Evolutionary conservation across 1,139 yeast genomes (phyloP).

Genomic region (Lodderomyces theae): DNA sequence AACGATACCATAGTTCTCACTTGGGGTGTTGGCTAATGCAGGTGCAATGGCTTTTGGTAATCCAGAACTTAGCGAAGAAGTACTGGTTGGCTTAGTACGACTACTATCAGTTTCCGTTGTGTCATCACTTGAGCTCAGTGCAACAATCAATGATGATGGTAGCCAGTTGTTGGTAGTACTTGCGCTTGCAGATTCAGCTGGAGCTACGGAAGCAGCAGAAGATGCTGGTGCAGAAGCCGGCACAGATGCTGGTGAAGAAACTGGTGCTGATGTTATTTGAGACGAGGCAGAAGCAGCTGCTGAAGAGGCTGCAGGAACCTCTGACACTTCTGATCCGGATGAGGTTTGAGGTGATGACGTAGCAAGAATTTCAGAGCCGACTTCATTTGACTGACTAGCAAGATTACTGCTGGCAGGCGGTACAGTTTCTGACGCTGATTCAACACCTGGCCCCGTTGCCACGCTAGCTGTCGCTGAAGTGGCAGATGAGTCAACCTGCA

Average conservation of each 20-base stretch:
- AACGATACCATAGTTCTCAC: constrained; percentile 50
- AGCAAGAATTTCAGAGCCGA: background rate
- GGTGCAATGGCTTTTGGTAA: constrained; percentile 71
- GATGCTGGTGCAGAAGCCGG: constrained; percentile 9
- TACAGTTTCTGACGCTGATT: background rate
- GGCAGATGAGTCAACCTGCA: background rate
- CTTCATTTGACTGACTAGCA: background rate
- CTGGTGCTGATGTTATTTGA: constrained; percentile 8
- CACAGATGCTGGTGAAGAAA: constrained; percentile 4
- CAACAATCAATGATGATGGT: constrained; percentile 46
- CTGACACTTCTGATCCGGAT: background rate
- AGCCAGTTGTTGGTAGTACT: constrained; percentile 39
- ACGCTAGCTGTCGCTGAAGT: background rate
- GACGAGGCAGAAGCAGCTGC: constrained; percentile 1
- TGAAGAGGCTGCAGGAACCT: background rate
- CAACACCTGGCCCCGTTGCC: background rate
- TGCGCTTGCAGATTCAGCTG: constrained; percentile 5
- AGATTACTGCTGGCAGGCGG: background rate
- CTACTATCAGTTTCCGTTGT: constrained; percentile 26
- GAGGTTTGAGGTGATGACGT: background rate
- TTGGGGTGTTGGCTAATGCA: constrained; percentile 44
- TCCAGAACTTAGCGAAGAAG: constrained; percentile 45
- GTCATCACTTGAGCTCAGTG: constrained; percentile 28
- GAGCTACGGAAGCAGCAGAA: constrained; percentile 1
- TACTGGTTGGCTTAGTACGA: constrained; percentile 25